These are phyloP conservation scores for Fagopyrum tataricum DNA, from an alignment of 148 eudicot species.

Conservation along the genomic window DNA sequence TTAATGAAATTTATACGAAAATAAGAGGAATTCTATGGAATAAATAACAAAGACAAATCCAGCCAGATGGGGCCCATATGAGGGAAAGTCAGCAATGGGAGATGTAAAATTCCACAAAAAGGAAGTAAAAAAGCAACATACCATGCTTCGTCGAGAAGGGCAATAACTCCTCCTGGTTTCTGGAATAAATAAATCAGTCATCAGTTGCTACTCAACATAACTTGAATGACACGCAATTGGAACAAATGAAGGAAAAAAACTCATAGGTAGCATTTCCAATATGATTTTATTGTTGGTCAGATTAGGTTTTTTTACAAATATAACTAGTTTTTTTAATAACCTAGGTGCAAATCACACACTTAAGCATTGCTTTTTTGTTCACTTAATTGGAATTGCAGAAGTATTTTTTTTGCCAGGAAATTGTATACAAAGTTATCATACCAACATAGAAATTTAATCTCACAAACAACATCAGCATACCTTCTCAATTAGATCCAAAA, in stretches of 20 bases:
- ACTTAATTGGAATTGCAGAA: not conserved
- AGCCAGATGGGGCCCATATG: no score
- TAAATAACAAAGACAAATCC: not conserved
- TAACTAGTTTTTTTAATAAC: not conserved
- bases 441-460: not conserved
- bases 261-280: not conserved
- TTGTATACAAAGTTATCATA: not conserved
- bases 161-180: slow-evolving; percentile 99
- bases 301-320: not conserved
- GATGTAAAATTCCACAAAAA: not conserved
- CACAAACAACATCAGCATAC: slow-evolving; percentile 23
- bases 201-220: slow-evolving; percentile 6
- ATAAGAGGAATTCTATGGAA: not conserved
- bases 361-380: not conserved
- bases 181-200: slow-evolving; percentile 21
- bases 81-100: not conserved
- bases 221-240: not conserved
- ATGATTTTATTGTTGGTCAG: not conserved
- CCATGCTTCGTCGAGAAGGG: slow-evolving; percentile 99
- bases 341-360: no score
- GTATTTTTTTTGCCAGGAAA: not conserved
- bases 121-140: slow-evolving; percentile 22
- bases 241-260: not conserved
- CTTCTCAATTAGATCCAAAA: slow-evolving; percentile 96
- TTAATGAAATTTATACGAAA: not conserved